Conservation (phyloP, 2,329 filamentous ascomycete genomes). For the Paradendryphiella salina region DNA sequence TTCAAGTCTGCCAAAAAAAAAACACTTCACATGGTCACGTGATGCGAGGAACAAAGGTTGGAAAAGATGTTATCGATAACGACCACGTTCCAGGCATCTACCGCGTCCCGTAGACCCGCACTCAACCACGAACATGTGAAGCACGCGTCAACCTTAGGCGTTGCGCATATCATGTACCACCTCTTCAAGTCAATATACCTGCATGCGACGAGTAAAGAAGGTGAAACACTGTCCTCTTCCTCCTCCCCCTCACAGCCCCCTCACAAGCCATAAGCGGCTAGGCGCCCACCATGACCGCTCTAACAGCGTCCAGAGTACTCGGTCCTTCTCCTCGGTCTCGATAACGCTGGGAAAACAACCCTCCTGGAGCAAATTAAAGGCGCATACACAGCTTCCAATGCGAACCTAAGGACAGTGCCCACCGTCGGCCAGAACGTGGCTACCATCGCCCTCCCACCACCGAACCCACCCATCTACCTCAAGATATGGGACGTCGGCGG, state of each 20-base stretch:
- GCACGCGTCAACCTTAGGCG: constrained; percentile 16
- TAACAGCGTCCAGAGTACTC: constrained; percentile 74
- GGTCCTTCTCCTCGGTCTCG: constrained; percentile 91
- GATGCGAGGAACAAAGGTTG: too few species aligned
- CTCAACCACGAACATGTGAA: constrained; percentile 24
- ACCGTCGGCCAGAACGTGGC: constrained; percentile 97
- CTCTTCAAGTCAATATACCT: constrained; percentile 92
- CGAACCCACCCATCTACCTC: constrained; percentile 82
- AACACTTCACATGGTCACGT: too few species aligned
- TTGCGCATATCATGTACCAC: constrained; percentile 74
- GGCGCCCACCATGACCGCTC: not conserved
- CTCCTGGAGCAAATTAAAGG: constrained; percentile 96
- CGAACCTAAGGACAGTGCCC: constrained; percentile 81
- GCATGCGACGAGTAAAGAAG: constrained; percentile 96
- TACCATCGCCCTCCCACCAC: constrained; percentile 70
- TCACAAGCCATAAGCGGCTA: constrained; percentile 1
- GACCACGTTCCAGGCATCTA: constrained; percentile 8
- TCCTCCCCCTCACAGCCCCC: too few species aligned
- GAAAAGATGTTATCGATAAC: constrained; percentile 18
- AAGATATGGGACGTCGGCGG: constrained; percentile 99
- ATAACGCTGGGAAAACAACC: constrained; percentile 98
- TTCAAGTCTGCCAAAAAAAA: too few species aligned
- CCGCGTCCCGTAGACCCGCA: constrained; percentile 4
- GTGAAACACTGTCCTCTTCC: constrained; percentile 48
- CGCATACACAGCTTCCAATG: constrained; percentile 72